Percentiles rank a stretch among this genome's conserved stretches.
Conservation (phyloP, 73 alveolate species). For the Stentor roeselii region DNA sequence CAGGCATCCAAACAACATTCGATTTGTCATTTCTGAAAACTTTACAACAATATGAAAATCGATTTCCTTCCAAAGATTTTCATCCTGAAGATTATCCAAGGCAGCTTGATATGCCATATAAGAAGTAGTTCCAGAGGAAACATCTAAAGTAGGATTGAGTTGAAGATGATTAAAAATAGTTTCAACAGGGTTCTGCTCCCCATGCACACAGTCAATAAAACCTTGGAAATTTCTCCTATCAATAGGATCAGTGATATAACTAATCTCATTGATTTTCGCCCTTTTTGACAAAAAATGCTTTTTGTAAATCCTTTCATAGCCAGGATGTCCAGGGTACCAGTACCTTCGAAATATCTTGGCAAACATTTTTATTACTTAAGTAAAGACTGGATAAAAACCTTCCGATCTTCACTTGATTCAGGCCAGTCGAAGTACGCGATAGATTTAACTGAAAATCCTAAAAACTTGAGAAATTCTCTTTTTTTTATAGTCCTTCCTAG, state of each 20-base stretch:
- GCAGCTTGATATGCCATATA: slow-evolving; percentile 6
- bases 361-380: not conserved
- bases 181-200: not conserved
- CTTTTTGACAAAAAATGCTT: not conserved
- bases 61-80: not conserved
- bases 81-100: not conserved
- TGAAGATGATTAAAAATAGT: not conserved
- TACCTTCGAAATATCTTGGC: not conserved
- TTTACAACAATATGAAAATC: not conserved
- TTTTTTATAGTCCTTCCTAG: no score
- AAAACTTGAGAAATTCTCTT: no score
- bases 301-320: not conserved
- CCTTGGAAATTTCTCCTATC: not conserved
- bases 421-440: no score
- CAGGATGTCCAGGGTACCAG: not conserved
- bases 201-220: not conserved
- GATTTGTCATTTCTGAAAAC: not conserved
- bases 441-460: no score
- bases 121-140: not conserved
- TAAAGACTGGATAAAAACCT: no score
- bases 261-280: not conserved
- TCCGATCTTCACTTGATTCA: no score
- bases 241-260: not conserved
- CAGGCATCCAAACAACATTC: slow-evolving; percentile 4
- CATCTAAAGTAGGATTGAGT: not conserved